These are phyloP conservation scores for Hypoxylon intermedium DNA, from an alignment of 495 filamentous ascomycete species.

Conservation along the genomic window DNA sequence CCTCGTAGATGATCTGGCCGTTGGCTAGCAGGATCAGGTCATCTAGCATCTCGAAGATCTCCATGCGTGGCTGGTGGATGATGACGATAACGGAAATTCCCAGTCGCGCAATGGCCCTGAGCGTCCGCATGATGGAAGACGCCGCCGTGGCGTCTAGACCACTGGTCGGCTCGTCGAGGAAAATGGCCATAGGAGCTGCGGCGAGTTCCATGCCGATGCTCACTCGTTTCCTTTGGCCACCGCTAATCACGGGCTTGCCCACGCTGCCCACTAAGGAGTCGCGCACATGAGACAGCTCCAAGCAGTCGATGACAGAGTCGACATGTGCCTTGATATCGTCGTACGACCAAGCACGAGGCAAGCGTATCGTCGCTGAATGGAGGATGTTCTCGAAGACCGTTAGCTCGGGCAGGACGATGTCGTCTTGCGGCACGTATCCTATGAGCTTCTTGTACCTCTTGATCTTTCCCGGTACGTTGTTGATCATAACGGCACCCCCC, in stretches of 20 bases:
- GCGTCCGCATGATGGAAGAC: conserved; percentile 62
- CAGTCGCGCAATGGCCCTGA: conserved; percentile 53
- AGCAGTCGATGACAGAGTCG: conserved; percentile 52
- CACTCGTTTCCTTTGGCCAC: conserved; percentile 58
- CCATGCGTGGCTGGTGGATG: conserved; percentile 54
- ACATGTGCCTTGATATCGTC: conserved; percentile 51
- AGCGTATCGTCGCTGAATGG: conserved; percentile 58
- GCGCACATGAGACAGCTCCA: conserved; percentile 53
- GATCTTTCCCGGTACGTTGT: conserved; percentile 55
- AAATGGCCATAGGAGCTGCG: conserved; percentile 69
- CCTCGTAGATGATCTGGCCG: conserved; percentile 54
- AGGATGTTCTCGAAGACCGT: conserved; percentile 62
- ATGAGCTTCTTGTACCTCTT: conserved; percentile 61
- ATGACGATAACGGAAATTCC: conserved; percentile 57
- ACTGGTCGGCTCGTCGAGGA: conserved; percentile 71
- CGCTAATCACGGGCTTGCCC: conserved; percentile 55
- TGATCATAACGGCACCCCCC: conserved; percentile 53
- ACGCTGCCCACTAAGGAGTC: conserved; percentile 53
- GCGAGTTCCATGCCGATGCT: conserved; percentile 67
- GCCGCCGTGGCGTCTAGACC: conserved; percentile 70
- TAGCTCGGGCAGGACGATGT: conserved; percentile 57
- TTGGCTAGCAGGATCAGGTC: conserved; percentile 53
- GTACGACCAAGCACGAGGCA: conserved; percentile 52
- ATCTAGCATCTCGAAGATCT: conserved; percentile 59
- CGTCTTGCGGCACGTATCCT: conserved; percentile 63